Evolutionary conservation across 805 yeast species (phyloP), one percentile per base, ranked within the genome.

Genomic region (Pichia ethanolica): DNA sequence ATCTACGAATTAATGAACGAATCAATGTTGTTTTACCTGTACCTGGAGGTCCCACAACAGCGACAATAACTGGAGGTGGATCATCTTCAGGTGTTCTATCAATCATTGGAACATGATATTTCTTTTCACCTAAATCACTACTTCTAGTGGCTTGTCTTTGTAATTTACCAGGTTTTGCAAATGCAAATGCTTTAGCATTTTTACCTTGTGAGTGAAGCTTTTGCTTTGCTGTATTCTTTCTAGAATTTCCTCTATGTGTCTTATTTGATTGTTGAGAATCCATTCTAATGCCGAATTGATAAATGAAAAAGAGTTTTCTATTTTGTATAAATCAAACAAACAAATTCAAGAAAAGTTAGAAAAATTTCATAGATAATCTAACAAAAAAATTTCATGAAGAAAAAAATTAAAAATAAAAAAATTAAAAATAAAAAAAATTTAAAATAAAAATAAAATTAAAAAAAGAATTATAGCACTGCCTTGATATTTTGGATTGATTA

Each of bases 11-110:
- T 48, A 93, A 71, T 7, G 97, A 89, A 64, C 89, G 84, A 60
- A 93, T 88, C 60, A 93, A 73, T 0, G 98, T 91, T 13, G 97
- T 81, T 64, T 93, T 93, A 56, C 99, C 99, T 0, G 98, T 93
- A 13, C 99, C 99, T 9, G 96, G 96, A 11, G 99, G 99, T 0
- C 99, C 99, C 11, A 93, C 97, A 7, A 93, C 96, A 0, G 97
- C 97, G 27, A 93, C 89, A 49, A 93, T 82, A 26, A 93, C 84
- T 39, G 99, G 99, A 25, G 97, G 97, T 5, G 98, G 97, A 58
- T 88, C 95, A 61, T 91, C 97, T 50, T 91, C 98, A 0, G 98
- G 97, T 0, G 97, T 89, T 58, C 98, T 75, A 65, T 93, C 96
- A 45, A 93, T 85, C 97, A 93, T 90, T 13, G 99, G 98, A 25